Conservation (phyloP, 1,284 basidiomycete species). For the Leccinum pachyderme region DNA sequence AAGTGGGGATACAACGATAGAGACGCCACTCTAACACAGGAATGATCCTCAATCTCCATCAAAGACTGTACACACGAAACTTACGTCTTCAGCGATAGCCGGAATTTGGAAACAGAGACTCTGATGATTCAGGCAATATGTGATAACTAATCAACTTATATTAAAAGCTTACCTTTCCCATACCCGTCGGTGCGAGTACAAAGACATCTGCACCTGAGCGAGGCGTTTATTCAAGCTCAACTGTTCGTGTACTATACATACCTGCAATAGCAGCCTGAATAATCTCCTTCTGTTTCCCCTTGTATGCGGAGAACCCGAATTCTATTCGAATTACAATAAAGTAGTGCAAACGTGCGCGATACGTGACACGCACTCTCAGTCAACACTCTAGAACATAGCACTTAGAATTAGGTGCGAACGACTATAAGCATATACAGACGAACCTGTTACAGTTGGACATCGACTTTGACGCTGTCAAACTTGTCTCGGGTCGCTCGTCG, state of each 20-base stretch:
- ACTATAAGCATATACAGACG: background rate
- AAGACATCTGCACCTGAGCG: constrained; percentile 66
- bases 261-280: constrained; percentile 67
- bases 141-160: background rate
- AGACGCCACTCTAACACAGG: constrained; percentile 57
- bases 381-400: constrained; percentile 19
- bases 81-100: constrained; percentile 64
- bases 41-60: background rate
- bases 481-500: background rate
- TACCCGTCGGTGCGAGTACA: constrained; percentile 84
- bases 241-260: constrained; percentile 17
- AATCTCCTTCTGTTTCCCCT: constrained; percentile 76
- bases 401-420: background rate
- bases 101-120: constrained; percentile 88
- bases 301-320: constrained; percentile 67
- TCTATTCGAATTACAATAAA: constrained; percentile 37
- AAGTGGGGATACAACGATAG: constrained; percentile 78
- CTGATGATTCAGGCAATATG: constrained; percentile 25
- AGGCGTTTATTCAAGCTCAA: constrained; percentile 1
- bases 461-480: background rate
- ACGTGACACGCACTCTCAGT: constrained; percentile 20
- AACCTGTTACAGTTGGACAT: constrained; percentile 23
- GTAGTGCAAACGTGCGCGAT: background rate
- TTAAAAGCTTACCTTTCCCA: constrained; percentile 71
- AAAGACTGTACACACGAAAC: background rate